Percentiles rank a stretch among this genome's conserved stretches.
phyloP scores from a whole-genome alignment of 305 asterid species.

The Ajuga reptans region DNA sequence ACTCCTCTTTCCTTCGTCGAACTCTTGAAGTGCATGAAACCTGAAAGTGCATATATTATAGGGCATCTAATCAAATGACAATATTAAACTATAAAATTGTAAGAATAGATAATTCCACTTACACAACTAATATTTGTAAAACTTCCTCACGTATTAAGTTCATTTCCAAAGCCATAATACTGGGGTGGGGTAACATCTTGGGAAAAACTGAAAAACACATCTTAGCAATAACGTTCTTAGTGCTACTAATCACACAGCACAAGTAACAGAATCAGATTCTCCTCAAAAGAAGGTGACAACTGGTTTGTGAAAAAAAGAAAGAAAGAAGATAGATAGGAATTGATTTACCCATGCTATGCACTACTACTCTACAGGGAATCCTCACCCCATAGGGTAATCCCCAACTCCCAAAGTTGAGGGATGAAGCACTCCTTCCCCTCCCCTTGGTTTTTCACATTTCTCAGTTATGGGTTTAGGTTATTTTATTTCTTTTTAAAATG shows the following conservation, averaged over 20 bases:
- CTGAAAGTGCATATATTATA: slow-evolving; percentile 28
- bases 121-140: background rate
- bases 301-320: background rate
- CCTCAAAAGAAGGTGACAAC: background rate
- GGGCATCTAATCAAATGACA: slow-evolving; percentile 12
- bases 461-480: background rate
- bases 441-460: background rate
- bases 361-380: too few relatives aligned
- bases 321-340: too few relatives aligned
- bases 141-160: background rate
- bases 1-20: slow-evolving; percentile 74
- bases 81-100: background rate
- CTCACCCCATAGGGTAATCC: too few relatives aligned
- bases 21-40: slow-evolving; percentile 75
- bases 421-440: too few relatives aligned
- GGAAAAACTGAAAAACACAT: background rate
- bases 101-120: background rate
- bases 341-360: too few relatives aligned
- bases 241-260: background rate
- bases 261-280: background rate
- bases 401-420: too few relatives aligned
- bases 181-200: background rate
- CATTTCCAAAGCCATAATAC: background rate
- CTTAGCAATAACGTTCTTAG: background rate
- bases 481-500: background rate